These are phyloP conservation scores for Gentiana dahurica DNA, from an alignment of 257 asterid species.

Conservation along the genomic window DNA sequence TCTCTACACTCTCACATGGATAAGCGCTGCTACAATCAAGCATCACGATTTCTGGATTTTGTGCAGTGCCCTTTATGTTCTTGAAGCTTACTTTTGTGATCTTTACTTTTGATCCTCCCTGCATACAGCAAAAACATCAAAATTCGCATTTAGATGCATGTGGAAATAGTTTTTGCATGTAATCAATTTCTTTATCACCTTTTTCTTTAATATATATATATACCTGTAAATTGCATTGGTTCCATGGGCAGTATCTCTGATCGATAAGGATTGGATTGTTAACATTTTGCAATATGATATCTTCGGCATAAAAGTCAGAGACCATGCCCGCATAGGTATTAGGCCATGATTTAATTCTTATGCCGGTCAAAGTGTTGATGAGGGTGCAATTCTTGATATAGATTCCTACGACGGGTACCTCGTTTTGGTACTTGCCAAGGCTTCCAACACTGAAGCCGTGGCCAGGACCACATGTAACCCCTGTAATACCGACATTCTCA, in stretches of 20 bases:
- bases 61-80: slow-evolving; percentile 25
- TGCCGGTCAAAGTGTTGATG: slow-evolving; percentile 3
- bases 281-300: slow-evolving; percentile 5
- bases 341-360: slow-evolving; percentile 9
- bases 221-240: not conserved
- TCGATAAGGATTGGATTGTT: slow-evolving; percentile 5
- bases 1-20: slow-evolving; percentile 27
- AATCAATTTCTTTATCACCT: too few species aligned
- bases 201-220: not conserved
- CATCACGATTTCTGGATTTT: slow-evolving; percentile 13
- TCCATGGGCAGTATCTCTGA: slow-evolving; percentile 5
- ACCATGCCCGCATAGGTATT: not conserved
- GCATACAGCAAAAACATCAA: not conserved
- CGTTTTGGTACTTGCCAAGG: slow-evolving; percentile 3
- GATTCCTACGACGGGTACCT: slow-evolving; percentile 4
- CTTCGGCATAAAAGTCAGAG: not conserved
- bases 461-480: slow-evolving; percentile 1
- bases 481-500: not conserved
- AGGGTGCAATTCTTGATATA: slow-evolving; percentile 6
- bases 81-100: slow-evolving; percentile 23
- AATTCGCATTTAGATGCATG: too few species aligned
- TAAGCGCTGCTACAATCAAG: slow-evolving; percentile 21
- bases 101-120: slow-evolving; percentile 25
- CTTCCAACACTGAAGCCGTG: slow-evolving; percentile 12
- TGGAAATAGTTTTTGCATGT: too few species aligned